phyloP scores from a whole-genome alignment of 345 rosid genomes.

The Erucastrum elatum region DNA sequence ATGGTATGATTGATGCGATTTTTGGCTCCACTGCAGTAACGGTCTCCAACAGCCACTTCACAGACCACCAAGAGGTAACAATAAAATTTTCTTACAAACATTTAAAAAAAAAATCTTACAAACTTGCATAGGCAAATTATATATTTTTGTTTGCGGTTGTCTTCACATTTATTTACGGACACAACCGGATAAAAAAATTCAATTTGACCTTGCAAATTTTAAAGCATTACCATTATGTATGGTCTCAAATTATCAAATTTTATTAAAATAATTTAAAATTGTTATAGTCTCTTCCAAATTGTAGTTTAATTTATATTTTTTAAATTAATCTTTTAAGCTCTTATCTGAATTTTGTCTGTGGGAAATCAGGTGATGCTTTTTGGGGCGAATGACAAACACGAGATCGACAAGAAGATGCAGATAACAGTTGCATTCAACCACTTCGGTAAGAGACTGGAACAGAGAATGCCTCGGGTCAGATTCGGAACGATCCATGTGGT shows the following conservation, averaged over 20 bases:
- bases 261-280: no score
- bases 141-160: neutral
- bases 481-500: slow-evolving; percentile 65
- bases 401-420: slow-evolving; percentile 57
- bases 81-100: neutral
- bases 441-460: slow-evolving; percentile 54
- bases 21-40: slow-evolving; percentile 62
- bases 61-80: slow-evolving; percentile 59
- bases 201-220: neutral
- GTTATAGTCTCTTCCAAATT: neutral
- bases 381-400: slow-evolving; percentile 50
- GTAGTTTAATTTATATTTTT: neutral
- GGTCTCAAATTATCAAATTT: neutral
- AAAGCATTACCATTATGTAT: neutral
- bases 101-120: neutral
- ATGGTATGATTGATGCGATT: slow-evolving; percentile 63
- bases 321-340: neutral
- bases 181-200: neutral
- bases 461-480: slow-evolving; percentile 53
- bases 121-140: neutral
- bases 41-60: slow-evolving; percentile 67
- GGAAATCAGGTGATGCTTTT: slow-evolving; percentile 62
- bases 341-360: neutral
- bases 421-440: slow-evolving; percentile 76
- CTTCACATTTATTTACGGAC: neutral